phyloP scores from a whole-genome alignment of 1,139 yeast genomes.

The Saccharomycopsis hybrid region DNA sequence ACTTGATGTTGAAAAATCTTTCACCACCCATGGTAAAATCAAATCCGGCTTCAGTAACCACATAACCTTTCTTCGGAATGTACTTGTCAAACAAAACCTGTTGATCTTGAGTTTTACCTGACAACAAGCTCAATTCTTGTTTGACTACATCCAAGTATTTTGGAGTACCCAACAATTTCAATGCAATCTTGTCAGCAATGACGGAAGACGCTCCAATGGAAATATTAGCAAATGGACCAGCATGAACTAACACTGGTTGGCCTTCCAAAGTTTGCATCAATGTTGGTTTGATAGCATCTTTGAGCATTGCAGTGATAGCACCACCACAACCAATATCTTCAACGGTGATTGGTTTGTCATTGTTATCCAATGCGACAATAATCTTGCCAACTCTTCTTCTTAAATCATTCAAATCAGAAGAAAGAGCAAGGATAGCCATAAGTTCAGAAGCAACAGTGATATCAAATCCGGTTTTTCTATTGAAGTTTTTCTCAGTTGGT shows the following conservation, averaged over 20 bases:
- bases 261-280: slow-evolving; percentile 84
- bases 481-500: slow-evolving; percentile 68
- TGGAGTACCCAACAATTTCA: slow-evolving; percentile 50
- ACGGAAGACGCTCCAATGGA: slow-evolving; percentile 83
- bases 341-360: slow-evolving; percentile 64
- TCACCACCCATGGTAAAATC: slow-evolving; percentile 90
- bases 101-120: slow-evolving; percentile 26
- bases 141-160: slow-evolving; percentile 15
- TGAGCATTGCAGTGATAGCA: slow-evolving; percentile 69
- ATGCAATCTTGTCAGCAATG: slow-evolving; percentile 67
- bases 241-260: slow-evolving; percentile 78
- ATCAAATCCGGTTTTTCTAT: slow-evolving; percentile 72
- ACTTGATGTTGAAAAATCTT: slow-evolving; percentile 72
- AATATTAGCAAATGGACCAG: slow-evolving; percentile 83
- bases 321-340: slow-evolving; percentile 81
- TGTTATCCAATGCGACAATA: slow-evolving; percentile 60
- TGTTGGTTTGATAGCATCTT: slow-evolving; percentile 79
- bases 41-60: slow-evolving; percentile 80
- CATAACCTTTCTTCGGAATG: slow-evolving; percentile 47
- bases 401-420: slow-evolving; percentile 59
- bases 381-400: slow-evolving; percentile 64
- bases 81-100: slow-evolving; percentile 11
- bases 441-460: slow-evolving; percentile 78
- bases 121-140: slow-evolving; percentile 9
- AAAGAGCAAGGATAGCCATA: slow-evolving; percentile 75